Evolutionary conservation across 129 eudicot species (phyloP).

Genomic region (Chrysanthemum seticuspe): DNA sequence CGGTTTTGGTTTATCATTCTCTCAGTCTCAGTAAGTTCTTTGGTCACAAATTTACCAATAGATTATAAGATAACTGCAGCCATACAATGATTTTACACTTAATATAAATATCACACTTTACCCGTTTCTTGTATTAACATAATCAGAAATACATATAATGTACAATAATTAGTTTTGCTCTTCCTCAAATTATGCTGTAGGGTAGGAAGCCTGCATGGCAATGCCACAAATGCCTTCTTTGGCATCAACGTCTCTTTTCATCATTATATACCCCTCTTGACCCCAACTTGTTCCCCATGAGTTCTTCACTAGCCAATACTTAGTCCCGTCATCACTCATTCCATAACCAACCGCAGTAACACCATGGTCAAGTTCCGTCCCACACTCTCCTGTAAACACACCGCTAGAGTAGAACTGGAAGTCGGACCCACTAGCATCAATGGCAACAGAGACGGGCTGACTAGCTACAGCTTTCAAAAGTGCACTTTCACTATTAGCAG

Average conservation of each 20-base stretch:
- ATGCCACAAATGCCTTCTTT: slow-evolving; percentile 37
- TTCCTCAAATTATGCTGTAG: slow-evolving; percentile 17
- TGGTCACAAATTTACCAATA: not conserved
- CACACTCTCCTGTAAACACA: slow-evolving; percentile 34
- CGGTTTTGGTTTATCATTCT: no score
- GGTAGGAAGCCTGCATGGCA: slow-evolving; percentile 33
- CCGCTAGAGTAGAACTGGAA: slow-evolving; percentile 33
- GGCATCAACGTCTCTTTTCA: slow-evolving; percentile 30
- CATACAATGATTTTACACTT: not conserved
- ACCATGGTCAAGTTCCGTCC: slow-evolving; percentile 35
- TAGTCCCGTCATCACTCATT: slow-evolving; percentile 27
- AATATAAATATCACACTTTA: not conserved
- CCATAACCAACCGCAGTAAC: slow-evolving; percentile 37
- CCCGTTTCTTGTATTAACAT: slow-evolving; percentile 12
- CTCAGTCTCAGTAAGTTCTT: no score
- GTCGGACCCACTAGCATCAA: slow-evolving; percentile 35
- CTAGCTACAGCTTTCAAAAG: slow-evolving; percentile 32
- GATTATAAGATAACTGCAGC: not conserved
- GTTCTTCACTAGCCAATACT: slow-evolving; percentile 39
- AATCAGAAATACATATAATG: slow-evolving; percentile 7
- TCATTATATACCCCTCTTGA: slow-evolving; percentile 34
- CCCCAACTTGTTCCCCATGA: slow-evolving; percentile 38
- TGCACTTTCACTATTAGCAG: slow-evolving; percentile 37
- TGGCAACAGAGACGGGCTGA: slow-evolving; percentile 39
- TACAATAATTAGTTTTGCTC: not conserved